These are phyloP conservation scores for Eucommia ulmoides DNA, from an alignment of 257 asterid species.

Conservation along the genomic window DNA sequence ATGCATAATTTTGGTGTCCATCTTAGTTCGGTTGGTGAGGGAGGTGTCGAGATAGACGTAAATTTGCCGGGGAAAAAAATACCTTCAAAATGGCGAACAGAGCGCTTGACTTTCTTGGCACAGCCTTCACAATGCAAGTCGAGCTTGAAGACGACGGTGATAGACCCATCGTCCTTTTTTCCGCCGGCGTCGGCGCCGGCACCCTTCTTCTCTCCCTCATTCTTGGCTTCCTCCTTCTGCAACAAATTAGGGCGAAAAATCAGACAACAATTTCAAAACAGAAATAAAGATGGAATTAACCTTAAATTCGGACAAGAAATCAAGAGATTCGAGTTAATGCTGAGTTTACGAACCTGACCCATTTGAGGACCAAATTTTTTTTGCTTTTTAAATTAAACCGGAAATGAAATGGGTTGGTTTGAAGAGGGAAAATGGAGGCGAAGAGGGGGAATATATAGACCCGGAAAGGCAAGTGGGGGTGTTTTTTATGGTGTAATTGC, in stretches of 20 bases:
- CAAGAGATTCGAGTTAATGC: too few species aligned
- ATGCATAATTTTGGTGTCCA: too few species aligned
- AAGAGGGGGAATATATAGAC: conserved; percentile 35
- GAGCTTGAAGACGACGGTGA: conserved; percentile 52
- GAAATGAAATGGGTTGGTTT: conserved; percentile 20
- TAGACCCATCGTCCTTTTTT: conserved; percentile 25
- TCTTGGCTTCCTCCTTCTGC: conserved; percentile 39
- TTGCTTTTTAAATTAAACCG: too few species aligned
- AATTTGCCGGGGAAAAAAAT: conserved; percentile 2
- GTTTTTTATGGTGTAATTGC: too few species aligned
- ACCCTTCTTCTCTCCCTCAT: conserved; percentile 28
- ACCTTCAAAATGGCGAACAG: conserved; percentile 45
- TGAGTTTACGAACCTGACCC: too few species aligned
- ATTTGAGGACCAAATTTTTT: too few species aligned
- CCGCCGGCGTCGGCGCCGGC: conserved; percentile 29
- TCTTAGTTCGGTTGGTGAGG: too few species aligned
- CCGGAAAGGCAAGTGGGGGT: conserved; percentile 1
- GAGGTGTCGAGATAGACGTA: background rate
- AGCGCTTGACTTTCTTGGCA: conserved; percentile 77
- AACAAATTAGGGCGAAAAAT: conserved; percentile 6
- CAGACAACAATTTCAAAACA: too few species aligned
- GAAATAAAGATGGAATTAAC: too few species aligned
- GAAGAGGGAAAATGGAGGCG: conserved; percentile 56
- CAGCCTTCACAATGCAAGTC: too few species aligned
- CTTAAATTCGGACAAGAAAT: too few species aligned